Base-by-base conservation (phyloP, 2,329 filamentous ascomycete species). In the Calonectria pseudoturangicola region DNA sequence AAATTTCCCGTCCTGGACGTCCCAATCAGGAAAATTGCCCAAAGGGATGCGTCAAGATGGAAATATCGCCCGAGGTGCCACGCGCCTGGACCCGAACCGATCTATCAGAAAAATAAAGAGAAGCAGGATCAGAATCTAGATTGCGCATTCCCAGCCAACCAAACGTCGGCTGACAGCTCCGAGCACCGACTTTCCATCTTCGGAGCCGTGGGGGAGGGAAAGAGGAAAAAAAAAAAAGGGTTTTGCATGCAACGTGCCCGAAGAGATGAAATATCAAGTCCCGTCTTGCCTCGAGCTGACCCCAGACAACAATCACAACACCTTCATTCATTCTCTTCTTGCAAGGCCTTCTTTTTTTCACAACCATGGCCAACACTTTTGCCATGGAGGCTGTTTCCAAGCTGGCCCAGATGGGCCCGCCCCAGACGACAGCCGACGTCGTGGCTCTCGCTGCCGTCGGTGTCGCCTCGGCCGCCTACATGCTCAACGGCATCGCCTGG, bases 401-500 rank as follows among this genome's bases (percentile, higher is more conserved):
- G 51, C 70, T 79, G 27, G 68, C 75, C 13, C 76, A 79, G 62
- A 50, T 81, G 45, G 74, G 76, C 0, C 72, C 78, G 8, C 75
- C 74, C 27, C 75, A 77, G 51, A 76, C 76, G 4, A 58, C 79
- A 10, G 73, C 75, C 41, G 80, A 81, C 27, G 63, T 78, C 12
- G 76, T 77, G 16, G 80, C 80, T 1, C 36, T 81, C n/a, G 72
- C 74, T n/a, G 79, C 78, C 1, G 76, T 79, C 5, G 75, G 75
- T 0, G 72, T 76, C 9, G 69, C 75, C 13, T 77, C 75, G 3
- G 79, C 74, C 6, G 77, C 83, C 1, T 89, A 86, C 74, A 76
- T 88, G 21, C 83, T 87, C 2, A 82, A 83, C 4, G 86, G 86
- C 3, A 82, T 82, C 43, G 73, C 84, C 21, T 89, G 87, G 86